Evolutionary conservation across 306 rosid genomes (phyloP).

Genomic region (Senna siamea): DNA sequence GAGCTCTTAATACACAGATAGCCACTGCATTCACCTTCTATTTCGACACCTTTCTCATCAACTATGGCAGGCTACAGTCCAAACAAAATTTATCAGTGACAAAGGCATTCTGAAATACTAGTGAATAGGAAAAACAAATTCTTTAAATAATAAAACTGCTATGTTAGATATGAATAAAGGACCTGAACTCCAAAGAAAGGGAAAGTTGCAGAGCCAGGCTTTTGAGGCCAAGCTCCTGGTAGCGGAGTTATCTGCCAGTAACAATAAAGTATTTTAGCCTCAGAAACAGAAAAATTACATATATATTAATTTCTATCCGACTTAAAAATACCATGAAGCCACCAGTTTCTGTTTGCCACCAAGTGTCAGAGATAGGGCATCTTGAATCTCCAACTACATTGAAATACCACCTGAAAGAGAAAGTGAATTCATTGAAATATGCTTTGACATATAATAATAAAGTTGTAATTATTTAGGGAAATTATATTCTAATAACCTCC

Average conservation of each 20-base stretch:
- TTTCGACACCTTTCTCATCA: slow-evolving; percentile 91
- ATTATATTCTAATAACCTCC: slow-evolving; percentile 64
- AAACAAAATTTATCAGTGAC: slow-evolving; percentile 34
- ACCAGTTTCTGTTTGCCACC: slow-evolving; percentile 99
- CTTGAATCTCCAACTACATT: slow-evolving; percentile 91
- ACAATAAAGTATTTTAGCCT: slow-evolving; percentile 31
- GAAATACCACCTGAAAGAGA: slow-evolving; percentile 83
- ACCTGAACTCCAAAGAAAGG: slow-evolving; percentile 99
- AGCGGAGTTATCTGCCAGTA: slow-evolving; percentile 86
- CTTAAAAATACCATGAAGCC: slow-evolving; percentile 83
- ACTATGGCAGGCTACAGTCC: slow-evolving; percentile 79
- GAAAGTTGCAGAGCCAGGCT: slow-evolving; percentile 98
- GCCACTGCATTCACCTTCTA: slow-evolving; percentile 94
- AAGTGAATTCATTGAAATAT: slow-evolving; percentile 21
- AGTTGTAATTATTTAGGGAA: slow-evolving; percentile 13
- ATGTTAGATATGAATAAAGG: slow-evolving; percentile 28
- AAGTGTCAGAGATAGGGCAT: slow-evolving; percentile 98
- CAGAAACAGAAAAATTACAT: background rate
- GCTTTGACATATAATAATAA: background rate
- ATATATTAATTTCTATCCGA: background rate
- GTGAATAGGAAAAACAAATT: slow-evolving; percentile 14
- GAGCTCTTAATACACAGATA: slow-evolving; percentile 85
- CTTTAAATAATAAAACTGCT: slow-evolving; percentile 26
- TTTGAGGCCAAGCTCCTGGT: slow-evolving; percentile 99
- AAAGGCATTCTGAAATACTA: slow-evolving; percentile 25